Percentiles rank a stretch among this genome's conserved stretches.
Conservation (phyloP, 2,329 filamentous ascomycete genomes). For the Pyricularia pennisetigena region DNA sequence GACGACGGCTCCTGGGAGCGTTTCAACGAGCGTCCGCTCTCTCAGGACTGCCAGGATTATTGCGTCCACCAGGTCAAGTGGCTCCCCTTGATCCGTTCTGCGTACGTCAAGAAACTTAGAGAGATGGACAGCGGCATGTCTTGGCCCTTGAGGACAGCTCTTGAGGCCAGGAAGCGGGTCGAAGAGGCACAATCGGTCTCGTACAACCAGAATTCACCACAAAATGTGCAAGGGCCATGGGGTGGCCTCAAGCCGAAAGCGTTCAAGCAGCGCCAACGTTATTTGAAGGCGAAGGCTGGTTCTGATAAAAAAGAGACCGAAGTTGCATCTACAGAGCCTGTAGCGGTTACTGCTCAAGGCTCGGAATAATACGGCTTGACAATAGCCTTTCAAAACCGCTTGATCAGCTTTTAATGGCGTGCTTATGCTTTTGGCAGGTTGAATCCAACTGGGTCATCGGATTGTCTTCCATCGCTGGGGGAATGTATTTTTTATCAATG, state of each 20-base stretch:
- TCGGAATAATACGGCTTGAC: neutral
- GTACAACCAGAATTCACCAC: neutral
- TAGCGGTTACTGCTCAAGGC: neutral
- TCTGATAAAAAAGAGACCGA: neutral
- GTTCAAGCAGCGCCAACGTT: too few species aligned
- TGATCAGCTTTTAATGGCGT: neutral
- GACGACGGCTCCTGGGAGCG: neutral
- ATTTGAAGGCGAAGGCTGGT: too few species aligned
- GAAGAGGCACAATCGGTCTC: neutral
- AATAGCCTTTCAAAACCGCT: neutral
- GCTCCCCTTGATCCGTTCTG: neutral
- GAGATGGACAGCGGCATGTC: too few species aligned
- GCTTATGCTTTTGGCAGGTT: neutral
- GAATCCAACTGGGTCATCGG: neutral
- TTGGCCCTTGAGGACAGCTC: neutral
- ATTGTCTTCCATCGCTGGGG: neutral
- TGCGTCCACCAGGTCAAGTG: neutral
- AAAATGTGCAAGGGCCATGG: neutral
- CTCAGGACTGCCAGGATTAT: neutral
- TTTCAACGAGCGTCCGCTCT: neutral
- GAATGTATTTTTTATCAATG: neutral
- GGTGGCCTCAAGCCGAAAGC: neutral
- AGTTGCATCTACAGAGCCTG: neutral
- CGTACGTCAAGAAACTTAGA: neutral
- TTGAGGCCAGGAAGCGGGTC: neutral